These are phyloP conservation scores for Helianthus tuberosus DNA, from an alignment of 129 eudicot species.

Conservation along the genomic window DNA sequence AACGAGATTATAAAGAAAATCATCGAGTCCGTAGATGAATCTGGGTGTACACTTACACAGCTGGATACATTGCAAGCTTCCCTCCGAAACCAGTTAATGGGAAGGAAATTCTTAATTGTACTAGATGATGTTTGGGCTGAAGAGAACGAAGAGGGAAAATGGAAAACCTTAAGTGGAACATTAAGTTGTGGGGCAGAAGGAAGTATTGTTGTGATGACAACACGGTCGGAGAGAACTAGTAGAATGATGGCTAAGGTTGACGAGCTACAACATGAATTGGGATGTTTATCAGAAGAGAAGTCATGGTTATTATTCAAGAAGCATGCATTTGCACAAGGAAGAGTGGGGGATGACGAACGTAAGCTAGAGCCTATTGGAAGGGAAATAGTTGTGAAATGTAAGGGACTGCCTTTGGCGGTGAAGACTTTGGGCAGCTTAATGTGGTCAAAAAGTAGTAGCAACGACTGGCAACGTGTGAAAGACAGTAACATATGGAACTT, in stretches of 20 bases:
- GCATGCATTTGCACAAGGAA: constrained; percentile 27
- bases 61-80: background rate
- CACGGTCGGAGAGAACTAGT: constrained; percentile 12
- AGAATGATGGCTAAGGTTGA: constrained; percentile 16
- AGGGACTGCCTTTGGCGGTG: constrained; percentile 15
- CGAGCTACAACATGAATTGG: constrained; percentile 12
- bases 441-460: background rate
- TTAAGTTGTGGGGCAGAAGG: constrained; percentile 29
- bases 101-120: constrained; percentile 32
- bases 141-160: constrained; percentile 12
- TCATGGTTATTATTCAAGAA: constrained; percentile 27
- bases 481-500: background rate
- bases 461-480: background rate
- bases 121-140: constrained; percentile 41
- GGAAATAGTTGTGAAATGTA: constrained; percentile 12
- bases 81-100: constrained; percentile 17
- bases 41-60: background rate
- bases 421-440: constrained; percentile 8
- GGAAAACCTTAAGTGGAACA: constrained; percentile 28
- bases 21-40: background rate
- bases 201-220: constrained; percentile 29
- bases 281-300: constrained; percentile 26
- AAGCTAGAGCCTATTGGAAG: constrained; percentile 31
- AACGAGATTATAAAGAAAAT: background rate
- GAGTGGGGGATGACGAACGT: background rate